Percentiles rank a stretch among this genome's conserved stretches.
Conservation (phyloP, 2,329 filamentous ascomycete species). For the Pseudogymnoascus sp. region DNA sequence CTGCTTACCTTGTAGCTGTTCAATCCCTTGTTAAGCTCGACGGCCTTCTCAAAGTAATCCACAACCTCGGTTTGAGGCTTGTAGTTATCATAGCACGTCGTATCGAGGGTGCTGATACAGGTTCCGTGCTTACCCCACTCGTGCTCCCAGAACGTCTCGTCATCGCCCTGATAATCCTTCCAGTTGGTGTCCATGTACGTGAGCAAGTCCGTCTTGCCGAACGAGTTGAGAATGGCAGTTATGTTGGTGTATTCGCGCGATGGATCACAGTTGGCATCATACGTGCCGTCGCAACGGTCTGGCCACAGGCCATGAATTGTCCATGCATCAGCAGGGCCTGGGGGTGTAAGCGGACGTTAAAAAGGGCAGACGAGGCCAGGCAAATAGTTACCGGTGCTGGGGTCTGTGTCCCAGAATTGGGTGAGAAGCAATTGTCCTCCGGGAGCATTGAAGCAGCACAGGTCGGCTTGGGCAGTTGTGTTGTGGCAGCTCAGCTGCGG, state of each 20-base stretch:
- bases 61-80: conserved; percentile 54
- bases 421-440: conserved; percentile 66
- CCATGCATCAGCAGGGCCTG: conserved; percentile 61
- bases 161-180: conserved; percentile 59
- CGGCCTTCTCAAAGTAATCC: conserved; percentile 61
- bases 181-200: conserved; percentile 64
- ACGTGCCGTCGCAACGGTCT: conserved; percentile 63
- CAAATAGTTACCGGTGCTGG: conserved; percentile 36
- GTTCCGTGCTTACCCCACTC: conserved; percentile 69
- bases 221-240: conserved; percentile 49
- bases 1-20: conserved; percentile 51
- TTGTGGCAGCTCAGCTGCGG: conserved; percentile 54
- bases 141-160: conserved; percentile 63
- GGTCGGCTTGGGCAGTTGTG: conserved; percentile 50
- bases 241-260: conserved; percentile 59
- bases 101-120: conserved; percentile 63
- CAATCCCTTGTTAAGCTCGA: conserved; percentile 58
- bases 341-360: not conserved
- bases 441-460: conserved; percentile 69
- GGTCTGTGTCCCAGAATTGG: conserved; percentile 69
- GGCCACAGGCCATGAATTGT: conserved; percentile 65
- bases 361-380: not conserved
- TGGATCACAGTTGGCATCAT: conserved; percentile 57
- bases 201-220: conserved; percentile 49
- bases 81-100: conserved; percentile 58